phyloP scores from a whole-genome alignment of 257 asterid genomes.

The Jacaranda copaia region DNA sequence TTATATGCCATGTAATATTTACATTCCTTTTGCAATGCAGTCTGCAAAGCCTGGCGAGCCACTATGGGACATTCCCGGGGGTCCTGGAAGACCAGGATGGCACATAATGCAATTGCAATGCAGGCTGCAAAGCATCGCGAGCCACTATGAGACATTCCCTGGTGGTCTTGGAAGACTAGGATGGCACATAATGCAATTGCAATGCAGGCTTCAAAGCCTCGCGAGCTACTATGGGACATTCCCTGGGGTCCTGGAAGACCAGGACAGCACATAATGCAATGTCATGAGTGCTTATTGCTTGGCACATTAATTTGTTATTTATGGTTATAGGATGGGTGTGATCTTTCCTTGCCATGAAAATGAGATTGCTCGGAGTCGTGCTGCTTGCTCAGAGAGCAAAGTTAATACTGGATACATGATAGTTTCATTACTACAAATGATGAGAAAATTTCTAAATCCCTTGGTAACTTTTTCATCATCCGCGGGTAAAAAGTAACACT shows the following conservation, averaged over 20 bases:
- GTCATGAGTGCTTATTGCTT: conserved; percentile 92
- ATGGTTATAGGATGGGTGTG: conserved; percentile 96
- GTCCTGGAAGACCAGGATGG: conserved; percentile 98
- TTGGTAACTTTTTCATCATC: conserved; percentile 84
- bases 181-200: no score
- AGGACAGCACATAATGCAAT: conserved; percentile 97
- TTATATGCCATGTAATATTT: not conserved
- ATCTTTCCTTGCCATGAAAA: conserved; percentile 91
- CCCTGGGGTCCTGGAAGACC: conserved; percentile 99
- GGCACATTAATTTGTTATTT: conserved; percentile 81
- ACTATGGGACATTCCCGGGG: conserved; percentile 94
- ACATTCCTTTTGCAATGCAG: conserved; percentile 58
- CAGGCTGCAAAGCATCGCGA: no score
- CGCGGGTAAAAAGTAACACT: conserved; percentile 60
- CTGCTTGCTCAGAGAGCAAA: conserved; percentile 86
- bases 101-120: conserved; percentile 57
- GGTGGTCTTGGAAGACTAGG: no score
- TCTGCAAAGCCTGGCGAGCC: conserved; percentile 94
- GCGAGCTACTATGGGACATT: conserved; percentile 90
- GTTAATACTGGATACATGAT: conserved; percentile 80
- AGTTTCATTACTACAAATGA: conserved; percentile 82
- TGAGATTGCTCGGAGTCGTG: conserved; percentile 91
- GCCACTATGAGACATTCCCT: no score
- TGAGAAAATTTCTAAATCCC: conserved; percentile 89
- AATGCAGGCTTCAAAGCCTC: conserved; percentile 94